A percentile compares a stretch with the other conserved stretches of the same genome.
Conservation (phyloP, 345 rosid genomes). For the Lepidium didymum region DNA sequence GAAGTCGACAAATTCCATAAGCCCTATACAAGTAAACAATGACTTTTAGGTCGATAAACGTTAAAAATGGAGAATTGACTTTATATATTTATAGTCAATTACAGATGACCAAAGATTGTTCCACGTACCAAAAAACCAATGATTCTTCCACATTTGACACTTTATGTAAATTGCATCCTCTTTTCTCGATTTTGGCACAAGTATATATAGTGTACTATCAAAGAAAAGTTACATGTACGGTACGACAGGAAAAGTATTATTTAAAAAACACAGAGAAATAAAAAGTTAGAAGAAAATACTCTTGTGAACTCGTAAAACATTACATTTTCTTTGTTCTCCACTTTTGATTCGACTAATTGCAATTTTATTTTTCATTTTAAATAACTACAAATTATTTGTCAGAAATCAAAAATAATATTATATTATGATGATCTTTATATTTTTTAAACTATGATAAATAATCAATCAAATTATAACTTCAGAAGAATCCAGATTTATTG, state of each 20-base stretch:
- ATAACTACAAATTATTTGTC: no score
- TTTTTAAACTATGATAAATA: no score
- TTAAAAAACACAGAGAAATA: no score
- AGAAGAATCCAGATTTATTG: no score
- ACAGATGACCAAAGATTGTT: background rate
- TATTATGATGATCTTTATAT: no score
- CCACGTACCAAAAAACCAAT: background rate
- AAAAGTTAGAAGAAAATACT: no score
- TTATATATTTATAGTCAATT: background rate
- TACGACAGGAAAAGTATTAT: background rate
- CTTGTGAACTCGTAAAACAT: no score
- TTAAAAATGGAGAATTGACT: background rate
- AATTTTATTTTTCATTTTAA: no score
- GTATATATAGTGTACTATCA: background rate
- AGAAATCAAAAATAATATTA: no score
- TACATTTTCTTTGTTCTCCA: no score
- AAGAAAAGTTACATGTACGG: background rate
- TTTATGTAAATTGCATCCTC: background rate
- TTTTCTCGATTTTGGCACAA: background rate
- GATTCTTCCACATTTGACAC: slow-evolving; percentile 2
- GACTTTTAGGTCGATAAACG: background rate
- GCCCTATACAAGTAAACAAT: background rate
- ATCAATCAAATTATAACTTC: no score
- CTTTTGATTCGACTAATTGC: no score
- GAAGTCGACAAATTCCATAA: background rate